Base-by-base conservation (phyloP, 345 rosid genomes). In the Carallia pectinifolia region DNA sequence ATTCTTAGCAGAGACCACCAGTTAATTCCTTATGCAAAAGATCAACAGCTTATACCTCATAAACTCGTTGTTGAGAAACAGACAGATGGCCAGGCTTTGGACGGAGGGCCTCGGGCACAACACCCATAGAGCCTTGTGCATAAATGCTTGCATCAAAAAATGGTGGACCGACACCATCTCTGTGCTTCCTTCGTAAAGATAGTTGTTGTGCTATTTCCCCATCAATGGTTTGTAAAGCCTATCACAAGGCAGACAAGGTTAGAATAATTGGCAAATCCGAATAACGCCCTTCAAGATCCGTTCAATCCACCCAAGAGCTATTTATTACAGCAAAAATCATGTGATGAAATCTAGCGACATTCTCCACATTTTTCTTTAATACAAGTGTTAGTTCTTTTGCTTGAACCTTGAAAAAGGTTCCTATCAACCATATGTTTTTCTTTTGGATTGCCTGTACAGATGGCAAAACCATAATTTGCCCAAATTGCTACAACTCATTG, bases 81-180 rank as follows among this genome's bases (percentile, higher is more conserved):
- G 99, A 85, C 73, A 92, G 80, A 54, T 95, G 97, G 63, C 99
- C 98, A 31, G 99, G 96, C 72, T 90, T 92, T 18, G 97, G 98
- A 52, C 97, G 92, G 36, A 95, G 92, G 44, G 99, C 87, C 76
- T 95, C 98, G 2, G 99, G 96, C 19, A 92, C 79, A 56, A 81
- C 75, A 79, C 88, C 92, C 76, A 84, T 80, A 50, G 98, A 89
- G 73, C 91, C 85, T 74, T 89, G 99, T 13, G 85, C 71, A 67
- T 84, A 86, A 70, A 89, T 85, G 77, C 71, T 86, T 61, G 92
- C 84, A 79, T 95, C 99, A 73, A 85, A 90, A 69, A 78, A 84
- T 53, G 93, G 64, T 29, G 91, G 75, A 40, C 90, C 79, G 65
- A 82, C 82, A 77, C 93, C 87, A 61, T 95, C 99, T 75, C 98